Base-by-base conservation (phyloP, 257 asterid species). In the Jaltomata sinuosa region DNA sequence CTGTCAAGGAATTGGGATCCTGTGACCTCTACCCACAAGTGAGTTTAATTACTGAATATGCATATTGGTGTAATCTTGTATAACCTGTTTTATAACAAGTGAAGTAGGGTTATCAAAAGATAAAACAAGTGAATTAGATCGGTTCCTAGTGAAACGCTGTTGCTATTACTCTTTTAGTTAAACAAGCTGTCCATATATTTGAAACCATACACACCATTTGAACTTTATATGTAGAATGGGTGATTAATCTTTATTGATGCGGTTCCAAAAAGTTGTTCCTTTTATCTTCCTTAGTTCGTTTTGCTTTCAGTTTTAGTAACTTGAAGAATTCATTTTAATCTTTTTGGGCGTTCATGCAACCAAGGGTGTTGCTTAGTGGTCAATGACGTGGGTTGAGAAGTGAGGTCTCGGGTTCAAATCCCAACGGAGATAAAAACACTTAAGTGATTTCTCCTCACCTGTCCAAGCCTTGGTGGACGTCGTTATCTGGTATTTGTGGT, bases 1-100 rank as follows among this genome's bases (percentile, higher is more conserved):
- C 98, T 53, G 97, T 96, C 68, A 96, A 94, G 89, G 99, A 96
- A 86, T 85, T 96, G 95, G 99, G 99, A 55, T 93, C 93, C 45
- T 96, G 99, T 86, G 99, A 96, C 90, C 98, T 96, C 88, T 96
- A 96, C 85, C 99, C 99, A 65, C 98, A 96, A 91, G 99, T 96
- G 84, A 89, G 87, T 87, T 61, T 79, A 87, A 67, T 40, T 57
- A 11, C 65, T 34, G 59, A 34, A 54, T 22, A 57, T 57, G 54
- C 54, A 25, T 40, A 18, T 25, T 40, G 84, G 55, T 57, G 53
- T 38, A 25, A 47, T 40, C 80, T 77, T 77, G 62, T 77, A 10
- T 49, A 18, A 49, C 36, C 45, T 4, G 40, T 49, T 77, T 50
- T 27, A 16, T 27, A 76, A 49, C 27, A 76, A 76, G 81, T 76